Conservation (phyloP, 2,329 filamentous ascomycete species). For the Metarhizium brunneum region DNA sequence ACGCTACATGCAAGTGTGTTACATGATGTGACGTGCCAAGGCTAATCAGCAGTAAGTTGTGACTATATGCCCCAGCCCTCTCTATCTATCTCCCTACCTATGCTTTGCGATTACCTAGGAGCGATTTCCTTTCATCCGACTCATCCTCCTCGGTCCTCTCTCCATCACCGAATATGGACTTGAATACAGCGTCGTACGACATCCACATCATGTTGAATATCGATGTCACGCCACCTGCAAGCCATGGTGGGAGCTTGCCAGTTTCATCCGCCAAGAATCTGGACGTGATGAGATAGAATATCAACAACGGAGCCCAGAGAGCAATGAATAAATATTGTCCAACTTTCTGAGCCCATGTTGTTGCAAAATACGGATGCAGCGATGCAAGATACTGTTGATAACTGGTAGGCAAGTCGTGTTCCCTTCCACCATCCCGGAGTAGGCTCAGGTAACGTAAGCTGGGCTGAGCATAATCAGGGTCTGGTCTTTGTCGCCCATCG, state of each 20-base stretch:
- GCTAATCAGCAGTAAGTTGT: neutral
- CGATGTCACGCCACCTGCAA: slow-evolving; percentile 40
- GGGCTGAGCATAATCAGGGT: slow-evolving; percentile 68
- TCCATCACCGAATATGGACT: slow-evolving; percentile 71
- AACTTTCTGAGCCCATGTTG: slow-evolving; percentile 53
- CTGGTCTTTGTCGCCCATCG: slow-evolving; percentile 42
- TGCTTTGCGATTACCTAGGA: neutral
- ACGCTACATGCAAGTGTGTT: no score
- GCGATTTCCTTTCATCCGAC: neutral
- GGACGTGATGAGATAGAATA: slow-evolving; percentile 35
- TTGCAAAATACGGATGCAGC: slow-evolving; percentile 63
- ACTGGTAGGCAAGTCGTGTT: slow-evolving; percentile 69
- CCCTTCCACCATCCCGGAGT: slow-evolving; percentile 66
- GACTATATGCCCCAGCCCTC: neutral
- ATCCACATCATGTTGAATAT: slow-evolving; percentile 42
- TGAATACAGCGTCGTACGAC: slow-evolving; percentile 36
- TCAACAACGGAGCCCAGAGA: slow-evolving; percentile 47
- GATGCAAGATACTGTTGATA: slow-evolving; percentile 66
- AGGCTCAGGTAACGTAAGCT: slow-evolving; percentile 77
- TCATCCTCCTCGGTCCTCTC: slow-evolving; percentile 47
- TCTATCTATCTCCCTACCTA: neutral
- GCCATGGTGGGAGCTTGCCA: slow-evolving; percentile 61
- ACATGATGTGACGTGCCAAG: no score
- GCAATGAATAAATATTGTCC: slow-evolving; percentile 55
- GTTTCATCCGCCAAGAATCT: slow-evolving; percentile 52